phyloP scores from a whole-genome alignment of 75 land plant species.

The Cupressus sempervirens region DNA sequence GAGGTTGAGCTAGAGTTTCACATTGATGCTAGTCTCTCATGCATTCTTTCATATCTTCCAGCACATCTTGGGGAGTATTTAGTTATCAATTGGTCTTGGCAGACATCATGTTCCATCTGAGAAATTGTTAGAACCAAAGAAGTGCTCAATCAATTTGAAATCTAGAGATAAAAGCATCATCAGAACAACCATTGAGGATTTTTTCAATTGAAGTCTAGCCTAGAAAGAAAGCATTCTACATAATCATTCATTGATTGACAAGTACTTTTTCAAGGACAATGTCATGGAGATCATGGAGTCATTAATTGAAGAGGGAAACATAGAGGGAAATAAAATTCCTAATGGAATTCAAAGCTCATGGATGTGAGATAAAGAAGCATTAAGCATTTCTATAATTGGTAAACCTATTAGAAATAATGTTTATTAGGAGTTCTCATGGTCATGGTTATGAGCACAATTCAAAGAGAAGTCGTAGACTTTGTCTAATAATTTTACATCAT shows the following conservation, averaged over 20 bases:
- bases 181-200: slow-evolving; percentile 53
- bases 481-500: too few species aligned
- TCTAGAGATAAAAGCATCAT: slow-evolving; percentile 49
- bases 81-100: slow-evolving; percentile 76
- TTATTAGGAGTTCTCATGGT: too few species aligned
- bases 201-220: slow-evolving; percentile 42
- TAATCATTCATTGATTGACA: slow-evolving; percentile 47
- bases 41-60: too few species aligned
- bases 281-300: slow-evolving; percentile 75
- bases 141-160: slow-evolving; percentile 41
- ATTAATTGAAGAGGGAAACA: slow-evolving; percentile 47
- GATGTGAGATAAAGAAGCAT: too few species aligned
- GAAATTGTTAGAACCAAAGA: slow-evolving; percentile 71
- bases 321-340: slow-evolving; percentile 48
- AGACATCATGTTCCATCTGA: slow-evolving; percentile 87
- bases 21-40: too few species aligned
- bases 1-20: too few species aligned
- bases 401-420: too few species aligned
- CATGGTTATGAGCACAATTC: too few species aligned
- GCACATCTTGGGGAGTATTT: too few species aligned
- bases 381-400: too few species aligned
- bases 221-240: slow-evolving; percentile 56
- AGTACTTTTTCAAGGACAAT: slow-evolving; percentile 72
- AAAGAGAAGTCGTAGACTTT: too few species aligned
- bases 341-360: too few species aligned